Evolutionary conservation across 768 basidiomycete genomes (phyloP), one percentile per base, ranked within the genome.

Genomic region (Leccinum rimulosum): DNA sequence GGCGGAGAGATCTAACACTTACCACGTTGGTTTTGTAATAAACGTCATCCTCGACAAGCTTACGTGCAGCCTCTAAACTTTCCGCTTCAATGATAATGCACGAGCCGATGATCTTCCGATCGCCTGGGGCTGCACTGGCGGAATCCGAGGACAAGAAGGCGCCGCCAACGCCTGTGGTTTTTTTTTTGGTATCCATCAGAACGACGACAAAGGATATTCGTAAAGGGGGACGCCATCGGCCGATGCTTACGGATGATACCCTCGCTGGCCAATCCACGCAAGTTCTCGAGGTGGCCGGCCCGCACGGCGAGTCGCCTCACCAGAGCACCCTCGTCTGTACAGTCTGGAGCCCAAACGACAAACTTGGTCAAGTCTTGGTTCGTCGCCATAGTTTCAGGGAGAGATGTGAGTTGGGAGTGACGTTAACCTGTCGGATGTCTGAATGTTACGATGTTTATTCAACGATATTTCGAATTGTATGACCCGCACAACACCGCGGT

Each of bases 291-390:
- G 68, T 90, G 88, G 45, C 67, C 60, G 3, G 71, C 56, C 27
- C 87, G 77, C 7, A 87, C 85, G 4, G 77, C 73, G 31, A 85
- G 70, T 19, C 89, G 79, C 33, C 77, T 79, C 27, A 78, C 77
- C 31, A 80, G 76, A 1, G 82, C 82, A 9, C 80, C 86, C 48
- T 78, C 76, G 30, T 85, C 84, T 9, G 81, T 78, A 60, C 79
- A 80, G 68, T 91, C 87, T 2, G 88, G 88, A 2, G 86, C 86
- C 63, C 84, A 89, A 38, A 89, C 80, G 35, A 86, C 67, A 62
- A 85, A 86, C 49, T 68, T 73, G 57, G 54, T 31, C 45, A 62
- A 51, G 7, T 43, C n/a, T 57, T 62, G 54, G 11, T 51, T 52
- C 3, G 61, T 58, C 30, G 70, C 47, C 68, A 72, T 71, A 51